A percentile compares a stretch with the other conserved stretches of the same genome.
These are phyloP conservation scores for Pinus taeda DNA, from an alignment of 75 land plant species.

Conservation along the genomic window DNA sequence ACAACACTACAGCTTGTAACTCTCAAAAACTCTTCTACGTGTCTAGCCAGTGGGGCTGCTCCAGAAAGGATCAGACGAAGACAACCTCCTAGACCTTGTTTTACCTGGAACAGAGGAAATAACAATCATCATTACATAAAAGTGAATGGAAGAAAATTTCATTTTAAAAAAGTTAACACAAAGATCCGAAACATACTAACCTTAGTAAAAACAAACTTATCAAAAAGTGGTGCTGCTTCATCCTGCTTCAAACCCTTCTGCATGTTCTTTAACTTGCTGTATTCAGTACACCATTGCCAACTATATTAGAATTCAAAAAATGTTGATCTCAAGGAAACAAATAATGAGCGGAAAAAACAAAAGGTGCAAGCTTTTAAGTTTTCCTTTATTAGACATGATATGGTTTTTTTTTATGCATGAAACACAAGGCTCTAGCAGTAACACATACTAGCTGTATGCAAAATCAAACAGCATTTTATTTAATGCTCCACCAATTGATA, in stretches of 20 bases:
- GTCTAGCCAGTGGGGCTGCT: constrained; percentile 86
- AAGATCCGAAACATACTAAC: constrained; percentile 28
- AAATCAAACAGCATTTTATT: constrained; percentile 46
- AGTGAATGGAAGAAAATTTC: not conserved
- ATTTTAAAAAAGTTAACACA: not conserved
- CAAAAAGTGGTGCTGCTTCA: constrained; percentile 81
- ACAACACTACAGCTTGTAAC: constrained; percentile 73
- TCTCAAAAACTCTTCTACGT: constrained; percentile 92
- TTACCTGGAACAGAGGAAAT: constrained; percentile 39
- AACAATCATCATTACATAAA: not conserved
- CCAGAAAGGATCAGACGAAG: constrained; percentile 86
- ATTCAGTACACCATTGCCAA: not conserved
- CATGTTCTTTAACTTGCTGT: constrained; percentile 67
- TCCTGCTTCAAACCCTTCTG: constrained; percentile 73
- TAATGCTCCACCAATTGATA: constrained; percentile 57
- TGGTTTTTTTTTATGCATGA: not conserved
- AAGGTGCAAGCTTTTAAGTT: not conserved
- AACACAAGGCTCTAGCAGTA: not conserved
- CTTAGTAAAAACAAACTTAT: constrained; percentile 78
- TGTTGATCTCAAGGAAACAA: not conserved
- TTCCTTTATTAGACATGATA: not conserved
- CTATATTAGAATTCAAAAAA: constrained; percentile 3
- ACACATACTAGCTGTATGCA: constrained; percentile 69
- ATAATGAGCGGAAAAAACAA: not conserved
- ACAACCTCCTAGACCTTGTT: constrained; percentile 75